Percentiles rank a stretch among this genome's conserved stretches.
These are phyloP conservation scores for Capillidium rhysosporum DNA, from an alignment of 371 early-diverging fungal genomes.

Conservation along the genomic window DNA sequence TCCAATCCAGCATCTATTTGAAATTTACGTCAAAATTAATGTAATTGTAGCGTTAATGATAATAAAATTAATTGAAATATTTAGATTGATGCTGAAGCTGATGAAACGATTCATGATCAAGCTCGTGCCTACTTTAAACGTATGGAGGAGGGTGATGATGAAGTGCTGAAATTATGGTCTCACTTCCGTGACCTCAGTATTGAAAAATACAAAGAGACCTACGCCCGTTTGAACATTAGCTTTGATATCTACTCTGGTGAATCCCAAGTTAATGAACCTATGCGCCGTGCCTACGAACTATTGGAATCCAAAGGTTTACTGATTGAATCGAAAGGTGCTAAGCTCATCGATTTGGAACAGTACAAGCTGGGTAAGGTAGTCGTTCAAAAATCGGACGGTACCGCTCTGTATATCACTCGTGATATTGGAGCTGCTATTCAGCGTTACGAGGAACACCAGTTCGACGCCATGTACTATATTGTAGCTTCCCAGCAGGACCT, in stretches of 20 bases:
- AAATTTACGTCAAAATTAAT: conserved; percentile 92
- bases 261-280: conserved; percentile 74
- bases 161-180: conserved; percentile 72
- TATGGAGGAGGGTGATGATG: conserved; percentile 95
- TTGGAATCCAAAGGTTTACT: conserved; percentile 48
- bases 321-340: conserved; percentile 66
- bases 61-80: conserved; percentile 2
- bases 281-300: conserved; percentile 53
- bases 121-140: conserved; percentile 92
- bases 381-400: conserved; percentile 90
- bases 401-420: conserved; percentile 93
- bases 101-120: conserved; percentile 53
- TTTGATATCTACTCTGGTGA: conserved; percentile 99
- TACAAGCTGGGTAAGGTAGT: conserved; percentile 73
- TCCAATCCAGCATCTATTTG: conserved; percentile 87
- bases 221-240: conserved; percentile 78
- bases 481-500: conserved; percentile 91
- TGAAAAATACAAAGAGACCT: conserved; percentile 84
- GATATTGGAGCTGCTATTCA: conserved; percentile 97
- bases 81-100: conserved; percentile 37
- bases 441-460: conserved; percentile 76
- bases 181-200: conserved; percentile 88
- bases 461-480: conserved; percentile 92
- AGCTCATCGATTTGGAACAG: conserved; percentile 62
- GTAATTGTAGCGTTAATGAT: conserved; percentile 14